Evolutionary conservation across 2,329 filamentous ascomycete species (phyloP), one percentile per base, ranked within the genome.

Genomic region (Fusarium goolgardi): DNA sequence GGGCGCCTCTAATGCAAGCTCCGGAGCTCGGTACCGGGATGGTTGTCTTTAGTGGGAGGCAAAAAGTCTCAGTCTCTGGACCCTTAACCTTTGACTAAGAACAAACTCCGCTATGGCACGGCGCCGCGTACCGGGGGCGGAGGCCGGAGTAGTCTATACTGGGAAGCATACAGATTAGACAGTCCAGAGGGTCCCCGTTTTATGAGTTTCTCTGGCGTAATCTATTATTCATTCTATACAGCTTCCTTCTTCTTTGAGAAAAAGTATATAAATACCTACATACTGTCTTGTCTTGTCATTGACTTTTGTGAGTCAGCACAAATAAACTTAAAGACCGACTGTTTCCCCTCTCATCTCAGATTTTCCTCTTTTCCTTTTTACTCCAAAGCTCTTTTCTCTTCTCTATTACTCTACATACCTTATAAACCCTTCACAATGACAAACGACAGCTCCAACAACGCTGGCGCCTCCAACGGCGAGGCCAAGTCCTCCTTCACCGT

Each of bases 401-500:
- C 40, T 29, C 40, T 23, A 16, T n/a, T 50, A 35, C 37, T 16
- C 39, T 37, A 40, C n/a, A 49, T 35, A 32, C 37, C 27, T n/a
- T 23, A 29, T 13, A 27, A 29, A 15, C 53, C 20, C 44, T 49
- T 44, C 62, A 53, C 23, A 54, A 80, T 80, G 78, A 69, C 72
- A 72, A 78, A 79, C 78, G 77, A 80, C 62, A 47, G 53, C 59
- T 63, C 63, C 56, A 55, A 58, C 58, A 50, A 75, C 52, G 66
- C 75, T 57, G 65, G 75, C 58, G 65, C 72, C 54, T 56, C 71
- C 65, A 75, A 69, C 53, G 73, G 69, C 58, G 78, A 81, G 71
- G 74, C 76, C 71, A 82, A 80, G 68, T 75, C 81, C 70, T 85
- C 88, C 80, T 97, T 97, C 81, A 90, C 90, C 72, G 90, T 97